Percentiles rank a stretch among this genome's conserved stretches.
Conservation (phyloP, 768 basidiomycete genomes). For the Cubamyces lactineus region DNA sequence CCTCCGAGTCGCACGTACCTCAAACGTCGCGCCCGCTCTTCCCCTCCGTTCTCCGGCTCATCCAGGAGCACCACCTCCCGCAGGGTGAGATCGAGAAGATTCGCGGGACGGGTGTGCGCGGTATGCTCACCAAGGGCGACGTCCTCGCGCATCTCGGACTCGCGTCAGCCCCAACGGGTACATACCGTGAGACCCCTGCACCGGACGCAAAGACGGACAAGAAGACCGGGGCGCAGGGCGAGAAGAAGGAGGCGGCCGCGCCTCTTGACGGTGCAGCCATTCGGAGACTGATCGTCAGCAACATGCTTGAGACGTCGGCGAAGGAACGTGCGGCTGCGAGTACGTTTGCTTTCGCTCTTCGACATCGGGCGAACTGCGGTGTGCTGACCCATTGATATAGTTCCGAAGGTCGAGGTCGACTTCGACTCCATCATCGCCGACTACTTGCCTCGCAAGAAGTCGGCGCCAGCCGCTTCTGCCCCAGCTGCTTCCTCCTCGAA, state of each 20-base stretch:
- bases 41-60: slow-evolving; percentile 86
- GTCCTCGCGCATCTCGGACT: slow-evolving; percentile 85
- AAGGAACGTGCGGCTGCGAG: slow-evolving; percentile 50
- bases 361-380: neutral
- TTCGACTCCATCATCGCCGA: slow-evolving; percentile 80
- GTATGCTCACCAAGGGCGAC: slow-evolving; percentile 97
- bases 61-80: slow-evolving; percentile 62
- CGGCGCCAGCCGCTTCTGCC: slow-evolving; percentile 17
- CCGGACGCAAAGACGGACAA: slow-evolving; percentile 36
- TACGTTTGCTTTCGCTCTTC: slow-evolving; percentile 31
- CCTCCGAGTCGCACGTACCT: slow-evolving; percentile 34
- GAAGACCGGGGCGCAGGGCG: slow-evolving; percentile 40
- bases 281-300: slow-evolving; percentile 66
- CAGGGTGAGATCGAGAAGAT: slow-evolving; percentile 58
- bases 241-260: slow-evolving; percentile 32
- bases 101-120: slow-evolving; percentile 86
- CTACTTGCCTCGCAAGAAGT: slow-evolving; percentile 54
- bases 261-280: slow-evolving; percentile 67
- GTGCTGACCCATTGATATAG: slow-evolving; percentile 36
- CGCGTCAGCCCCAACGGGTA: slow-evolving; percentile 76
- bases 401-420: slow-evolving; percentile 45
- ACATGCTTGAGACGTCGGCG: slow-evolving; percentile 56
- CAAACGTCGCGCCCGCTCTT: slow-evolving; percentile 75
- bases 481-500: slow-evolving; percentile 18
- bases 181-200: slow-evolving; percentile 55